These are phyloP conservation scores for Neonectria sp. DNA, from an alignment of 2,329 filamentous ascomycete species.

Conservation along the genomic window DNA sequence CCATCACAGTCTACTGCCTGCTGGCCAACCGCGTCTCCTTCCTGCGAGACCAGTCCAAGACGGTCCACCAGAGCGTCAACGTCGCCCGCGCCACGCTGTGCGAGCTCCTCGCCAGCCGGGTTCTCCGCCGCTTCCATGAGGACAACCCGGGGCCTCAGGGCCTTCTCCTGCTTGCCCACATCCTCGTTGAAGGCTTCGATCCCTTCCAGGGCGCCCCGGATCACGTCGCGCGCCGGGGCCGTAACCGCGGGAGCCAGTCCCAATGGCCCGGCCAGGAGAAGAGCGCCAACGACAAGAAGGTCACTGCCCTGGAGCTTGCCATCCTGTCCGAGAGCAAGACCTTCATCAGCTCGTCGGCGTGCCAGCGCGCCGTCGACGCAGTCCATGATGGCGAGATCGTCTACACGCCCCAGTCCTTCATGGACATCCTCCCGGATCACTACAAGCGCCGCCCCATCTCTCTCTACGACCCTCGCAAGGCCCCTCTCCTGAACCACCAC, in stretches of 20 bases:
- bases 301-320: constrained; percentile 80
- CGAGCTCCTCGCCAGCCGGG: constrained; percentile 77
- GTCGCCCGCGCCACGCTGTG: constrained; percentile 78
- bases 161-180: constrained; percentile 75
- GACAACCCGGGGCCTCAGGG: constrained; percentile 75
- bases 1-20: constrained; percentile 75
- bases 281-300: constrained; percentile 64
- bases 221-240: constrained; percentile 67
- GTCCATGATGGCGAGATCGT: constrained; percentile 79
- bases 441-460: constrained; percentile 81
- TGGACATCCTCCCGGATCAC: constrained; percentile 81
- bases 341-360: constrained; percentile 76
- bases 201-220: constrained; percentile 79
- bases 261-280: constrained; percentile 58
- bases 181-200: constrained; percentile 80
- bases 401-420: constrained; percentile 78
- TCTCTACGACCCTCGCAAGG: constrained; percentile 77
- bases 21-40: constrained; percentile 81
- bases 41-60: constrained; percentile 75
- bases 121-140: constrained; percentile 78
- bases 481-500: constrained; percentile 79
- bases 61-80: constrained; percentile 79
- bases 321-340: constrained; percentile 80
- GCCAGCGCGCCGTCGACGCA: constrained; percentile 79
- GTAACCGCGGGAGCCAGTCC: constrained; percentile 41